These are phyloP conservation scores for Didymella glomerata DNA, from an alignment of 2,329 filamentous ascomycete genomes.

Conservation along the genomic window DNA sequence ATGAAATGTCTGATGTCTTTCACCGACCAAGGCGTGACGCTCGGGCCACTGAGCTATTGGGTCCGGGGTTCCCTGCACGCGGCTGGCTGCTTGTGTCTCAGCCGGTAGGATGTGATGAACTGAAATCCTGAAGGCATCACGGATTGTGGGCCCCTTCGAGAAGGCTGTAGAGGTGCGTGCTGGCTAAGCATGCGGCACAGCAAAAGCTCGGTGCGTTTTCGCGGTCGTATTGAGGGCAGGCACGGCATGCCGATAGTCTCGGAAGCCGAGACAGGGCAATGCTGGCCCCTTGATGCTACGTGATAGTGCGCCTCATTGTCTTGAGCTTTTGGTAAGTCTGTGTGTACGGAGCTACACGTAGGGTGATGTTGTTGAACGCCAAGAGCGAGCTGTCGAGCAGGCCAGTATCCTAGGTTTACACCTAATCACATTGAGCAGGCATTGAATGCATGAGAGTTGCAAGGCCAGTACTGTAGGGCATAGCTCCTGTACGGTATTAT, in stretches of 20 bases:
- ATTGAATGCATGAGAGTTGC: too few species aligned
- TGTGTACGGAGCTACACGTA: background rate
- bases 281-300: background rate
- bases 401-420: background rate
- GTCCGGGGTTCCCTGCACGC: slow-evolving; percentile 15
- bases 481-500: slow-evolving; percentile 4
- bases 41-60: slow-evolving; percentile 14
- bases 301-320: background rate
- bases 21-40: slow-evolving; percentile 4
- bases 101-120: slow-evolving; percentile 13
- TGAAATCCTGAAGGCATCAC: slow-evolving; percentile 1
- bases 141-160: background rate
- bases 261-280: slow-evolving; percentile 1
- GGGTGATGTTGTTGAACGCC: background rate
- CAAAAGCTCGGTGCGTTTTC: slow-evolving; percentile 11
- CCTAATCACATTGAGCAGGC: background rate
- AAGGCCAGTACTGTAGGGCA: background rate
- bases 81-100: slow-evolving; percentile 18
- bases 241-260: background rate
- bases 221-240: slow-evolving; percentile 3
- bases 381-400: background rate
- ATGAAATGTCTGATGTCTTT: background rate
- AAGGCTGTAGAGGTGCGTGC: background rate
- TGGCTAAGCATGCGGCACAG: background rate
- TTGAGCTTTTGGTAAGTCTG: background rate